These are phyloP conservation scores for Monilinia fructicola DNA, from an alignment of 2,329 filamentous ascomycete species.

Conservation along the genomic window DNA sequence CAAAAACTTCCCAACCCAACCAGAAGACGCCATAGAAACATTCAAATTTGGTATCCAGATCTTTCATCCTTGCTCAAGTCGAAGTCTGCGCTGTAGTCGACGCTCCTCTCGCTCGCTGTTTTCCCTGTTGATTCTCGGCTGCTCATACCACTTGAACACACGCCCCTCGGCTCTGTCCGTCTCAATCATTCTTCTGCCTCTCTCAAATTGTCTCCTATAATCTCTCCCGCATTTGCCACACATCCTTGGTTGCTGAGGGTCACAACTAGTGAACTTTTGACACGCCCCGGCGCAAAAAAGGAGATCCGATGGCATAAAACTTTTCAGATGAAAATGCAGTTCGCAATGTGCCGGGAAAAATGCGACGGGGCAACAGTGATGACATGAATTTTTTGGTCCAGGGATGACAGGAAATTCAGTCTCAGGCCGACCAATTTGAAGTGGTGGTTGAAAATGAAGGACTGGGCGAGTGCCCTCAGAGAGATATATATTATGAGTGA, in stretches of 20 bases:
- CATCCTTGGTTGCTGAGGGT: constrained; percentile 9
- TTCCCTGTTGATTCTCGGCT: constrained; percentile 5
- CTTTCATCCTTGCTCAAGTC: not conserved
- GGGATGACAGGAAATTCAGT: constrained; percentile 23
- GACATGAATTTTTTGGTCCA: constrained; percentile 26
- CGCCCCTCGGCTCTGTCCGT: not conserved
- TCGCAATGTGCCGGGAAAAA: constrained; percentile 37
- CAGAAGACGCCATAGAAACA: not conserved
- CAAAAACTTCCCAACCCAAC: not conserved
- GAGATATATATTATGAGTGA: constrained; percentile 28
- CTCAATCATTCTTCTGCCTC: constrained; percentile 31
- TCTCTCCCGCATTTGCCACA: constrained; percentile 28
- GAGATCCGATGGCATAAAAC: constrained; percentile 28
- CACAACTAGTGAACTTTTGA: constrained; percentile 26
- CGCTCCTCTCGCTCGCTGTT: constrained; percentile 3
- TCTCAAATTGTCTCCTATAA: constrained; percentile 31
- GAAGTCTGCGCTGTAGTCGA: not conserved
- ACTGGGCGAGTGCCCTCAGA: constrained; percentile 6
- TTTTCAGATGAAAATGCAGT: constrained; percentile 34
- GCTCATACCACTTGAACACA: constrained; percentile 7
- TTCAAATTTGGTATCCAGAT: not conserved
- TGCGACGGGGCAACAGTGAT: constrained; percentile 33
- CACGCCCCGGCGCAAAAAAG: constrained; percentile 30
- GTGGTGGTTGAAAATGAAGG: constrained; percentile 8
- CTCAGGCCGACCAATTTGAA: constrained; percentile 29